Evolutionary conservation across 768 basidiomycete species (phyloP), one percentile per base, ranked within the genome.

Genomic region (Macrolepiota dolichaula): DNA sequence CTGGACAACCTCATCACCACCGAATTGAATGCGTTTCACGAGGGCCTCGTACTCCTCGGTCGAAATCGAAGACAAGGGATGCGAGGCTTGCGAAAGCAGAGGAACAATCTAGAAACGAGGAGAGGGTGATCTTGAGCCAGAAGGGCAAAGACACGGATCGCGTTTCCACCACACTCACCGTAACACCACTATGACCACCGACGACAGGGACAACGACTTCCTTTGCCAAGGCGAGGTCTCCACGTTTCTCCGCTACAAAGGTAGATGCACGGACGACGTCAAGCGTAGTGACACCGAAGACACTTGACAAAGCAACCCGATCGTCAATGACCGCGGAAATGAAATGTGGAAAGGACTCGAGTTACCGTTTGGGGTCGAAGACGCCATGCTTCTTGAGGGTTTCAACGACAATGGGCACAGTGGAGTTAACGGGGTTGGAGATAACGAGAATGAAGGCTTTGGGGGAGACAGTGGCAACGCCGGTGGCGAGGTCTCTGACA

Each of bases 381-480:
- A 93, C 90, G 49, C 87, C 88, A 65, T 89, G 84, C 75, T 93
- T 89, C 86, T 96, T 99, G 80, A 96, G 85, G 38, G 96, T 89
- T 75, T 98, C 96, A 15, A 86, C 94, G 50, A 94, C 94, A 70
- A 99, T 93, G 51, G 97, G 97, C 40, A 98, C 96, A 40, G 97
- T 98, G 46, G 96, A 98, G 85, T 99, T 98, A 72, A 99, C 96
- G 35, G 97, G 97, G 81, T 99, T 99, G 68, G 97, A 96, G 75
- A 99, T 98, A 66, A 99, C 95, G 52, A 95, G 85, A 49, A 98
- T 85, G 68, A 91, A 89, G 22, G 97, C 97, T 71, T 94, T 95
- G 62, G 96, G 96, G 46, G 86, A 85, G 52, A 77, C 71, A 15
- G 83, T 86, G 15, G 96, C 96, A 68, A 95, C 92, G 35, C 92